A percentile compares a stretch with the other conserved stretches of the same genome.
These are phyloP conservation scores for Ambrosia trifida DNA, from an alignment of 129 eudicot species.

Conservation along the genomic window DNA sequence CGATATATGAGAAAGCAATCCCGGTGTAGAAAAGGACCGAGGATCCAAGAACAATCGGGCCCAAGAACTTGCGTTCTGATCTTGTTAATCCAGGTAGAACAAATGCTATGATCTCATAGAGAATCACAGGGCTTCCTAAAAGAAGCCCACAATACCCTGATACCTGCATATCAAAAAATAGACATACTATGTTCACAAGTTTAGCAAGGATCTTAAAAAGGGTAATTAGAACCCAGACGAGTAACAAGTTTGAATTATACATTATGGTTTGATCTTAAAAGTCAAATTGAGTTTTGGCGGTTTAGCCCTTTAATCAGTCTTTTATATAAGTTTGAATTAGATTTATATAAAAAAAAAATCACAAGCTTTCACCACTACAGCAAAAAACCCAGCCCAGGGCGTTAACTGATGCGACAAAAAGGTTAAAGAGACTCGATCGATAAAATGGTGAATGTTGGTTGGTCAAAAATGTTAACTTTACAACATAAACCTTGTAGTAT, in stretches of 20 bases:
- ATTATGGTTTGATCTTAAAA: background rate
- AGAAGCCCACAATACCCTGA: conserved; percentile 99
- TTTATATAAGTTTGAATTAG: background rate
- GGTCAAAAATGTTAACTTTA: too few species aligned
- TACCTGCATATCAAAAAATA: conserved; percentile 51
- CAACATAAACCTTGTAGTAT: too few species aligned
- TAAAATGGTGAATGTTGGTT: too few species aligned
- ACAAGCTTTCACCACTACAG: background rate
- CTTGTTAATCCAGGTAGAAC: conserved; percentile 88
- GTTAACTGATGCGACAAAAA: background rate
- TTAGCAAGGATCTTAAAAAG: background rate
- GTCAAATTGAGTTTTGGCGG: background rate
- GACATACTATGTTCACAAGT: background rate
- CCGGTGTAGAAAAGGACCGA: conserved; percentile 89
- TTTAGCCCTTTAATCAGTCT: background rate
- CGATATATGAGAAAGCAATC: conserved; percentile 71
- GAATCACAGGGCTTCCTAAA: conserved; percentile 89
- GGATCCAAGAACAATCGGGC: conserved; percentile 90
- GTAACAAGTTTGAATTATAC: background rate
- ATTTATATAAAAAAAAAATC: background rate
- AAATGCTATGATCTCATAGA: conserved; percentile 96
- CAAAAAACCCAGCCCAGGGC: background rate
- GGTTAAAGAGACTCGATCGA: too few species aligned
- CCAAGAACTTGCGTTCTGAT: conserved; percentile 82
- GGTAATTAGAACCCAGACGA: background rate